phyloP scores from a whole-genome alignment of 441 rosid genomes.

The Cnidoscolus chayamansa region DNA sequence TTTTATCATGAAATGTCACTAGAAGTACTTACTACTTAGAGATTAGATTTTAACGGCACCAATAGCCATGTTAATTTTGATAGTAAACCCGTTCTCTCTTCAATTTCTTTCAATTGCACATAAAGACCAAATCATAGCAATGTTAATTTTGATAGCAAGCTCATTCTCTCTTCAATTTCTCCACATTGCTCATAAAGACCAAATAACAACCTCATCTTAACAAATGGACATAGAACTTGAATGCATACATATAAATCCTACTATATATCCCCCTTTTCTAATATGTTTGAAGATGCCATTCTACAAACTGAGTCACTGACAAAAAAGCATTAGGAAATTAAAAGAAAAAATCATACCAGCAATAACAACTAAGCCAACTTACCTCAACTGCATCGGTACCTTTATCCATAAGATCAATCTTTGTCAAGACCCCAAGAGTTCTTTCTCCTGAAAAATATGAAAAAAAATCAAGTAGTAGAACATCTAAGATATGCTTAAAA shows the following conservation, averaged over 20 bases:
- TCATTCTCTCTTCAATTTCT: no score
- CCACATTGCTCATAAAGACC: no score
- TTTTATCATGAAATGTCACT: not conserved
- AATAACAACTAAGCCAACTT: constrained; percentile 37
- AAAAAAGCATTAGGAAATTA: not conserved
- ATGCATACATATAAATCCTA: not conserved
- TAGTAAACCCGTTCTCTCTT: not conserved
- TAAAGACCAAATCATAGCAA: not conserved
- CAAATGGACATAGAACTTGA: not conserved
- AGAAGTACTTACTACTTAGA: not conserved
- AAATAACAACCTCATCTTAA: not conserved
- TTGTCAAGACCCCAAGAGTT: constrained; percentile 92
- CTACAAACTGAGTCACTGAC: not conserved
- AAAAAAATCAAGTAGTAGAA: constrained; percentile 3
- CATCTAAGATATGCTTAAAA: constrained; percentile 1
- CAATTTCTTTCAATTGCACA: not conserved
- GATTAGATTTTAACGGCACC: not conserved
- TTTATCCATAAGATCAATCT: constrained; percentile 98
- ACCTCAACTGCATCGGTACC: constrained; percentile 98
- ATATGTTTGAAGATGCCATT: not conserved
- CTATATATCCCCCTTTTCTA: no score
- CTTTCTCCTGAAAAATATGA: constrained; percentile 77
- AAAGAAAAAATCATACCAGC: not conserved
- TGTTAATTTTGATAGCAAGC: no score
- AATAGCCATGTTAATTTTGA: not conserved